Base-by-base conservation (phyloP, 1,284 basidiomycete species). In the Pulveroboletus sp. region DNA sequence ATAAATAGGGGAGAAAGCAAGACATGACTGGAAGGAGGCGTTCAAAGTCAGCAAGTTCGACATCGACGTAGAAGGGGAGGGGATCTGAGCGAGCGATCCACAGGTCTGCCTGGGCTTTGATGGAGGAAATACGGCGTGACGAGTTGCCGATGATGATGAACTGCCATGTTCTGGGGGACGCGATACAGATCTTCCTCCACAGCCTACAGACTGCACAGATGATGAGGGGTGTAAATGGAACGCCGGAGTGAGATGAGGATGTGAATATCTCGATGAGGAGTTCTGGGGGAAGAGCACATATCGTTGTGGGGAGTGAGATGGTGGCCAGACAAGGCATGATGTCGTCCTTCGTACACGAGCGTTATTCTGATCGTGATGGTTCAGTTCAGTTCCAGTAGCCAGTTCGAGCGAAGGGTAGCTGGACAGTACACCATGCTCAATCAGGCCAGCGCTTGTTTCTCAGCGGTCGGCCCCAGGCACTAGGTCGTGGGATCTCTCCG, bases 211-310 rank as follows among this genome's bases (percentile, higher is more conserved):
- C 83, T 24, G 69, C 62, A 19, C 75, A 75, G 44, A 89, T 64
- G 24, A 66, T 67, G 52, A 86, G 66, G 4, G 80, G 79, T 0
- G 76, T 71, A 35, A 81, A 70, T 9, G 78, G 66, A 24, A 78
- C 73, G 48, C 72, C 73, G 10, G 67, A 64, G 6, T 75, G 73
- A 62, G 77, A 57, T 2, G 61, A 80, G 37, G 72, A 71, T 5
- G 71, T 67, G 70, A 87, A 87, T 51, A 87, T 80, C 54, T 84
- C 78, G 61, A 82, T 77, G 50, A 89, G 76, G 12, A 89, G 69
- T 60, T 89, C 87, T 13, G 80, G 71, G 1, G 87, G 87, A 17
- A 52, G 87, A 66, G 49, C 60, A 41, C 52, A 62, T 48, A 62
- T 76, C 65, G 52, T 47, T 17, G 45, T 45, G 36, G 35, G 26